These are phyloP conservation scores for Boletus insuetus DNA, from an alignment of 768 basidiomycete species.

Conservation along the genomic window DNA sequence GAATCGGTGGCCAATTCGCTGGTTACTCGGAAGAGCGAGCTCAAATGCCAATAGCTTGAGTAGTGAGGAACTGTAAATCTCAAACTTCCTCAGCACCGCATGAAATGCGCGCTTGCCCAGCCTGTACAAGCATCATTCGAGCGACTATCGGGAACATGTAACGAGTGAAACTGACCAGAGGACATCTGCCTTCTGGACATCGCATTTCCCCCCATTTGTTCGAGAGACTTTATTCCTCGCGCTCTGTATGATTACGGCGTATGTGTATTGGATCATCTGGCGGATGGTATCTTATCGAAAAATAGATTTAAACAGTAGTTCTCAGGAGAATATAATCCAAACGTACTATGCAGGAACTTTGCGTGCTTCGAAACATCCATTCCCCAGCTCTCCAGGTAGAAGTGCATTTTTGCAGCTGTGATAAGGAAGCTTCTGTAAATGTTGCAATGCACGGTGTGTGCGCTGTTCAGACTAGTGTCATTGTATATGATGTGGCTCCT, in stretches of 20 bases:
- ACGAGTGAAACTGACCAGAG: constrained; percentile 52
- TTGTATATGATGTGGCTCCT: constrained; percentile 79
- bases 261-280: constrained; percentile 57
- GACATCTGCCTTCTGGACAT: constrained; percentile 49
- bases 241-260: constrained; percentile 49
- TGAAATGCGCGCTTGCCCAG: constrained; percentile 80
- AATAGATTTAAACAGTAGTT: neutral
- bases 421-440: constrained; percentile 85
- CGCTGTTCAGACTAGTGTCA: constrained; percentile 68
- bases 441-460: constrained; percentile 66
- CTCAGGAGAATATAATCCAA: neutral
- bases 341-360: constrained; percentile 56
- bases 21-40: constrained; percentile 45
- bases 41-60: constrained; percentile 50
- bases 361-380: constrained; percentile 40
- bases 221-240: constrained; percentile 39
- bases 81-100: constrained; percentile 55
- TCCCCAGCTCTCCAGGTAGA: constrained; percentile 69
- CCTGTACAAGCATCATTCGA: constrained; percentile 42
- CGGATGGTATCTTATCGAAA: constrained; percentile 53
- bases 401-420: constrained; percentile 82
- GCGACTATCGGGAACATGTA: neutral
- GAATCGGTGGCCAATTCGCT: constrained; percentile 44
- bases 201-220: constrained; percentile 37
- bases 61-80: constrained; percentile 44